Percentiles rank a stretch among this genome's conserved stretches.
Conservation (phyloP, 805 yeast genomes). For the Metschnikowia lachancei region DNA sequence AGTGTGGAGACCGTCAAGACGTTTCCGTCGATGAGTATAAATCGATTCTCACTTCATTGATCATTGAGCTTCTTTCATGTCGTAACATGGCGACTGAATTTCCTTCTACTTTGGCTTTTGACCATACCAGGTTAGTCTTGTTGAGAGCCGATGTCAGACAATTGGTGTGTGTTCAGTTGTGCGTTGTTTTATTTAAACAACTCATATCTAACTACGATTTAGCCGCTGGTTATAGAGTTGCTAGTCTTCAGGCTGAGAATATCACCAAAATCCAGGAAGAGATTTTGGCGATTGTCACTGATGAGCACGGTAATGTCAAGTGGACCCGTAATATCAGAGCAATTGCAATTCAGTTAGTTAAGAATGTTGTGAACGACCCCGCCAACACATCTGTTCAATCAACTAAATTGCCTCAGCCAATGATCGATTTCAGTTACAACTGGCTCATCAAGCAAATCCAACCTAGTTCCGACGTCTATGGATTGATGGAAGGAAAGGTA, state of each 20-base stretch:
- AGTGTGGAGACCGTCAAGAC: constrained; percentile 13
- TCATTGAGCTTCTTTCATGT: constrained; percentile 66
- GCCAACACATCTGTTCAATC: constrained; percentile 10
- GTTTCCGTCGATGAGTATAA: constrained; percentile 26
- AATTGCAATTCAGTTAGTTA: constrained; percentile 65
- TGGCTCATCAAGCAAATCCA: constrained; percentile 87
- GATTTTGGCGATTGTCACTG: constrained; percentile 74
- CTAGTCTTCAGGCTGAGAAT: constrained; percentile 31
- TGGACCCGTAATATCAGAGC: constrained; percentile 83
- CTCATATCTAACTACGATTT: constrained; percentile 43
- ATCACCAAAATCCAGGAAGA: constrained; percentile 59
- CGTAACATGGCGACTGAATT: constrained; percentile 78
- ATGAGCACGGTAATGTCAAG: constrained; percentile 81
- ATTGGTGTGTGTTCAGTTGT: constrained; percentile 73
- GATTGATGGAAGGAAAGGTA: constrained; percentile 66
- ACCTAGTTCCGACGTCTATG: constrained; percentile 74
- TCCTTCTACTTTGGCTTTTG: constrained; percentile 81
- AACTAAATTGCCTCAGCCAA: constrained; percentile 34
- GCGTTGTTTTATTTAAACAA: constrained; percentile 70
- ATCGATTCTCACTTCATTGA: constrained; percentile 47
- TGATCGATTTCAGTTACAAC: constrained; percentile 61
- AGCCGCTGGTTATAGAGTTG: constrained; percentile 20
- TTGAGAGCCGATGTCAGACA: constrained; percentile 85
- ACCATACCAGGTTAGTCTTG: constrained; percentile 72
- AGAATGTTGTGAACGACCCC: constrained; percentile 30